These are phyloP conservation scores for Astragalus membranaceus DNA, from an alignment of 306 rosid genomes.

Conservation along the genomic window DNA sequence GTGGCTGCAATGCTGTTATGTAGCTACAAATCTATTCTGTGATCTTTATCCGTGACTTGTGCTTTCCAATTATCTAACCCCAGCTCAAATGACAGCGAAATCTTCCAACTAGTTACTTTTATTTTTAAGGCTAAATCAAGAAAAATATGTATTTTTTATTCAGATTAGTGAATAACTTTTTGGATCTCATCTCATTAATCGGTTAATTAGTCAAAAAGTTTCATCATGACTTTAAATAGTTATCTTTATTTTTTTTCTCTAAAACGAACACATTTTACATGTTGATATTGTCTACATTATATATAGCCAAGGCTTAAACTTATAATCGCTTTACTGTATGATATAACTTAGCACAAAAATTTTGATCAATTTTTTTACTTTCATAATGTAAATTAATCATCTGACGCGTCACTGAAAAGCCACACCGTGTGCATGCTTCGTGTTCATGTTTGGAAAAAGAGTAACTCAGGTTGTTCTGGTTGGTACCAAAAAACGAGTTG, in stretches of 20 bases:
- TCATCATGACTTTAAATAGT: too few species aligned
- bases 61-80: not conserved
- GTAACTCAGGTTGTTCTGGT: not conserved
- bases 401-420: not conserved
- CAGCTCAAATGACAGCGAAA: not conserved
- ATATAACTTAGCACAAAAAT: too few species aligned
- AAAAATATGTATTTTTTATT: too few species aligned
- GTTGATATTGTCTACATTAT: too few species aligned
- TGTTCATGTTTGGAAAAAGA: constrained; percentile 10
- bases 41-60: constrained; percentile 3
- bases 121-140: not conserved
- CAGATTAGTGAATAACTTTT: too few species aligned
- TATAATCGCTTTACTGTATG: too few species aligned
- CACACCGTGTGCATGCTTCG: constrained; percentile 6
- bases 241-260: too few species aligned
- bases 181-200: too few species aligned
- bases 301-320: too few species aligned
- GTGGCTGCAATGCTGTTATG: not conserved
- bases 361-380: too few species aligned
- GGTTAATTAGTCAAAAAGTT: too few species aligned
- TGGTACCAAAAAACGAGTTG: not conserved
- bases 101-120: not conserved
- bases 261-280: too few species aligned
- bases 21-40: not conserved
- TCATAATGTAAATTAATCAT: not conserved